Conservation (phyloP, 139 green algal species). For the Ettlia oleoabundans region DNA sequence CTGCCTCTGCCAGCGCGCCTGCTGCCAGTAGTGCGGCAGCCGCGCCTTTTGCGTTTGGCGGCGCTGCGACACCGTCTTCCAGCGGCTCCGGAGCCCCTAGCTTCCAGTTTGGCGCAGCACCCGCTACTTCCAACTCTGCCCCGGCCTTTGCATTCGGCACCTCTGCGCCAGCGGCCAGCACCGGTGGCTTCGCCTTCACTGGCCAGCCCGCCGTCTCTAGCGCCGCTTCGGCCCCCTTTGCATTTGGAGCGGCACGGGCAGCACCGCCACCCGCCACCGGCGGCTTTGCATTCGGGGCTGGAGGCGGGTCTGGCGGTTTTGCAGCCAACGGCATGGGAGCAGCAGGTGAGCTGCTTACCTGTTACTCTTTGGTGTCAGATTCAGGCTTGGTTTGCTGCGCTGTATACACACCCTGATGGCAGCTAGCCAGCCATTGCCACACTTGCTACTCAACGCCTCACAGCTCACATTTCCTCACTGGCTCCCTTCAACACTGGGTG, state of each 20-base stretch:
- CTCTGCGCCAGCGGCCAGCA: too few species aligned
- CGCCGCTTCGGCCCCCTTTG: background rate
- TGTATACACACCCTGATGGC: too few species aligned
- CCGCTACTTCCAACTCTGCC: too few species aligned
- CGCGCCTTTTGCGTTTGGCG: constrained; percentile 15
- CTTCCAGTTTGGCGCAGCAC: constrained; percentile 13
- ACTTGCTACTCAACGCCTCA: too few species aligned
- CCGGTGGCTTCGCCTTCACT: too few species aligned
- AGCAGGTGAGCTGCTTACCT: background rate
- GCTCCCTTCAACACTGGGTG: too few species aligned
- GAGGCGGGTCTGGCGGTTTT: background rate
- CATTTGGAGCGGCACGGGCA: background rate
- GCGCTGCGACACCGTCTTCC: too few species aligned
- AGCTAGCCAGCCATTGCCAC: too few species aligned
- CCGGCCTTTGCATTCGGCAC: too few species aligned
- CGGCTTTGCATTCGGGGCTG: constrained; percentile 28
- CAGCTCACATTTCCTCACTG: too few species aligned
- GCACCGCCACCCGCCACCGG: background rate
- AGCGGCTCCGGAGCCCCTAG: background rate
- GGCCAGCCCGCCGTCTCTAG: background rate
- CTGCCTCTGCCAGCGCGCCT: too few species aligned
- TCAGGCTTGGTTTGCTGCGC: background rate
- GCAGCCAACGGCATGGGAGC: background rate
- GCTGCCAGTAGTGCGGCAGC: constrained; percentile 13
- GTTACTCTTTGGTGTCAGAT: background rate